A percentile compares a stretch with the other conserved stretches of the same genome.
These are phyloP conservation scores for Coemansia sp. DNA, from an alignment of 192 early-diverging fungal genomes.

Conservation along the genomic window DNA sequence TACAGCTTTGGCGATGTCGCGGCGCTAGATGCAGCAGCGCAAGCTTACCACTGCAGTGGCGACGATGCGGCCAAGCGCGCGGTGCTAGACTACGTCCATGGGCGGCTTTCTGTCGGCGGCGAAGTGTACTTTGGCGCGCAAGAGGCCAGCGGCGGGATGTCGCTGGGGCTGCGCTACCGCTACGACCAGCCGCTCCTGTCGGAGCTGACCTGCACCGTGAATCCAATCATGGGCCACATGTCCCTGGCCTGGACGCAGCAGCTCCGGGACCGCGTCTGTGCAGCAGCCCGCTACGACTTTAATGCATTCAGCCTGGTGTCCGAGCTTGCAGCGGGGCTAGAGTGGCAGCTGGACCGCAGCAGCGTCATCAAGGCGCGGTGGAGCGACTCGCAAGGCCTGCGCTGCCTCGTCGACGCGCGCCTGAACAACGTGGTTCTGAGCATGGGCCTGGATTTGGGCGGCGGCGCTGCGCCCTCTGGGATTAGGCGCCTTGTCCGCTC, in stretches of 20 bases:
- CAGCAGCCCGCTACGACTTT: constrained; percentile 84
- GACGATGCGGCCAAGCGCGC: constrained; percentile 8
- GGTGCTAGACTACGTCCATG: constrained; percentile 4
- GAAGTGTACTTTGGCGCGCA: constrained; percentile 70
- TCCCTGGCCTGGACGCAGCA: constrained; percentile 77
- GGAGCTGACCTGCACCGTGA: constrained; percentile 67
- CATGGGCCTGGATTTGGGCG: constrained; percentile 25
- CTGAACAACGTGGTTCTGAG: constrained; percentile 42
- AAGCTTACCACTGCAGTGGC: constrained; percentile 16
- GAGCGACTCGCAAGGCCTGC: constrained; percentile 45
- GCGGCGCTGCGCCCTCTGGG: constrained; percentile 5
- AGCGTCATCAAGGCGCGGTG: constrained; percentile 54
- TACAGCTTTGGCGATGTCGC: constrained; percentile 61
- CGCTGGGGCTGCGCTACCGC: constrained; percentile 66
- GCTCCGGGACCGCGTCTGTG: constrained; percentile 59
- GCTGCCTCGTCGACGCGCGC: constrained; percentile 29
- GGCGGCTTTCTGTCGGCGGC: constrained; percentile 51
- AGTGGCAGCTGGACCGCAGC: constrained; percentile 60
- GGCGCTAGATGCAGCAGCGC: constrained; percentile 10
- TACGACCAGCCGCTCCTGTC: constrained; percentile 47
- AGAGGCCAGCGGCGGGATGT: constrained; percentile 81
- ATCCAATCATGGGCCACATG: constrained; percentile 92
- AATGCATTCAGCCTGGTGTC: constrained; percentile 88
- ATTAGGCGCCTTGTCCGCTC: constrained; percentile 28
- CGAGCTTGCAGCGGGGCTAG: constrained; percentile 81